phyloP scores from a whole-genome alignment of 768 basidiomycete species.

The Lentinula lateritia region DNA sequence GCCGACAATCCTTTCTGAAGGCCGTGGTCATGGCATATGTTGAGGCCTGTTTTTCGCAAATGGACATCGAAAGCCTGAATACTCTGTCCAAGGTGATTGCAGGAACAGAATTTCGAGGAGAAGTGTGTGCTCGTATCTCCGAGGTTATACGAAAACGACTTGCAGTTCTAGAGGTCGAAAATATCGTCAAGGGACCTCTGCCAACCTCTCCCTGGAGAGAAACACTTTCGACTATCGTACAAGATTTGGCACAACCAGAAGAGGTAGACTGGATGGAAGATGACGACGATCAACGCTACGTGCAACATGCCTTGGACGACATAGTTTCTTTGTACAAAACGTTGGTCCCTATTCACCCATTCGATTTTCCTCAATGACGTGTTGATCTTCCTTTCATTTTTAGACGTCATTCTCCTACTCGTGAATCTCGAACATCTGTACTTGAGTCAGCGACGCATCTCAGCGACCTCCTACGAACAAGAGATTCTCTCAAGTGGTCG shows the following conservation, averaged over 20 bases:
- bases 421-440: not conserved
- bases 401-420: not conserved
- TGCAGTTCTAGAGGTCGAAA: conserved; percentile 11
- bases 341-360: conserved; percentile 18
- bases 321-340: conserved; percentile 37
- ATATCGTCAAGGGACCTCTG: conserved; percentile 3
- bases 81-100: not conserved
- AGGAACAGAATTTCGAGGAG: not conserved
- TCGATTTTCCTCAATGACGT: too few relatives aligned
- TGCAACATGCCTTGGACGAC: conserved; percentile 38
- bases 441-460: conserved; percentile 11
- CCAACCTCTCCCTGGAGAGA: conserved; percentile 24
- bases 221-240: conserved; percentile 23
- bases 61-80: not conserved
- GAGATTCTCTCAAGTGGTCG: conserved; percentile 18
- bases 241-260: conserved; percentile 34
- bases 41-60: not conserved
- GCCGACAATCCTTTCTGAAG: not conserved
- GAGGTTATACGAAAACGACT: not conserved
- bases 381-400: not conserved
- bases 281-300: conserved; percentile 36
- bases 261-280: conserved; percentile 53
- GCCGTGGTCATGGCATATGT: not conserved
- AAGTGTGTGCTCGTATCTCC: not conserved
- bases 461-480: conserved; percentile 29